These are phyloP conservation scores for Apiospora arundinis DNA, from an alignment of 2,329 filamentous ascomycete species.

Conservation along the genomic window DNA sequence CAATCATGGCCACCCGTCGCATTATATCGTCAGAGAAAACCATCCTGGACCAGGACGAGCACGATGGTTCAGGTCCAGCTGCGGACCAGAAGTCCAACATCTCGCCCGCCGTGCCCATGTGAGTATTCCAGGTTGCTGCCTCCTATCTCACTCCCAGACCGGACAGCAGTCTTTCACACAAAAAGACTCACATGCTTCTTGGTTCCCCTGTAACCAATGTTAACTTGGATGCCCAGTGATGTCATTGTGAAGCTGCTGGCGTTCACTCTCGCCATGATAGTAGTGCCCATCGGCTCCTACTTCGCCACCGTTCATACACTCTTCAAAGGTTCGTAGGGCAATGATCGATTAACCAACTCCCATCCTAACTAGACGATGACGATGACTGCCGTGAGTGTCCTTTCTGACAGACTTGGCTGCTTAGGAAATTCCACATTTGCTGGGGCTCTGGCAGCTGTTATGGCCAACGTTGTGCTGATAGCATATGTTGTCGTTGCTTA, in stretches of 20 bases:
- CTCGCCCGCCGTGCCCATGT: slow-evolving; percentile 84
- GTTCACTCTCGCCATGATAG: slow-evolving; percentile 92
- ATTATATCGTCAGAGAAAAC: slow-evolving; percentile 71
- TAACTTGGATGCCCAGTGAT: slow-evolving; percentile 55
- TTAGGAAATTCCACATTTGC: slow-evolving; percentile 88
- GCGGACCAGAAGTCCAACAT: slow-evolving; percentile 70
- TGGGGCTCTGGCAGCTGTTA: slow-evolving; percentile 82
- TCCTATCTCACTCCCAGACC: slow-evolving; percentile 24
- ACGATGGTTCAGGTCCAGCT: slow-evolving; percentile 36
- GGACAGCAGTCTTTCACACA: background rate
- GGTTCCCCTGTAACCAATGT: too few relatives aligned
- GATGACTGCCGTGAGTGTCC: background rate
- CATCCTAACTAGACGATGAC: background rate
- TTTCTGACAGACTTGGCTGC: slow-evolving; percentile 1
- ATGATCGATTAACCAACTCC: background rate
- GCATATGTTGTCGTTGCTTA: slow-evolving; percentile 93
- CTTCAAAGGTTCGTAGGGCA: slow-evolving; percentile 69
- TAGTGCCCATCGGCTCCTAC: slow-evolving; percentile 86
- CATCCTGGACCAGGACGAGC: slow-evolving; percentile 65
- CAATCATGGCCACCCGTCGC: slow-evolving; percentile 71
- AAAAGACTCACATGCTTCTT: background rate
- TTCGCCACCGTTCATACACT: slow-evolving; percentile 79
- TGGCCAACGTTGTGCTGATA: slow-evolving; percentile 90
- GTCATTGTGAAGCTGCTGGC: slow-evolving; percentile 90
- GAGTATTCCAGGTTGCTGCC: slow-evolving; percentile 42